These are phyloP conservation scores for Aurantiochytrium sp. DNA, from an alignment of 108 stramenopile genomes.

Conservation along the genomic window DNA sequence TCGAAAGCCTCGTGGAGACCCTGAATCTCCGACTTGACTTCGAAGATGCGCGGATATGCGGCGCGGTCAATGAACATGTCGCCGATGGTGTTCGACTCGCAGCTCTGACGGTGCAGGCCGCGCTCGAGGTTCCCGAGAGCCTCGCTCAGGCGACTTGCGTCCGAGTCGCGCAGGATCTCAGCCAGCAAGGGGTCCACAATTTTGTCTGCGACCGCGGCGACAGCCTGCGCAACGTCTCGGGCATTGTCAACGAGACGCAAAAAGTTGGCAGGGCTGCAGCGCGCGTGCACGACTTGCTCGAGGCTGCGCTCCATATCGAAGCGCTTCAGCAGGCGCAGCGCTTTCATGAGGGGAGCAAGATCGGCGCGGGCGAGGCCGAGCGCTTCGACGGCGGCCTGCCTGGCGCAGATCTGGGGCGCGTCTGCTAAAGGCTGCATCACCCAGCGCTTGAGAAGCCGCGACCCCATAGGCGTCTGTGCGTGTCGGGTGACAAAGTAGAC, in stretches of 20 bases:
- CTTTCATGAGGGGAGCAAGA: not conserved
- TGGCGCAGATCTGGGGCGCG: not conserved
- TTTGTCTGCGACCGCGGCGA: not conserved
- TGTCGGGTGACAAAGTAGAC: not conserved
- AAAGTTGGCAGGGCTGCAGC: not conserved
- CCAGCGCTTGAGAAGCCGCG: not conserved
- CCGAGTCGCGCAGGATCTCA: not conserved
- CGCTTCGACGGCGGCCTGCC: not conserved
- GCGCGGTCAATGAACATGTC: not conserved
- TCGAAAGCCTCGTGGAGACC: not conserved
- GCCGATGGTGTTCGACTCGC: not conserved
- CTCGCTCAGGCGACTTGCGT: not conserved
- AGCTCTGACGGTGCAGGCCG: not conserved
- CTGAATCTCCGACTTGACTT: not conserved
- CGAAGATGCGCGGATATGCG: not conserved
- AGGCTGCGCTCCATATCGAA: not conserved
- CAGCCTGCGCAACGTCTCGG: not conserved
- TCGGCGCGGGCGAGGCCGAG: not conserved
- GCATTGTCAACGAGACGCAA: not conserved
- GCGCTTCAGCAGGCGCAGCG: not conserved
- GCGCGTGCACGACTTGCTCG: not conserved
- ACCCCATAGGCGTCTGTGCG: not conserved
- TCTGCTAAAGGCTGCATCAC: not conserved
- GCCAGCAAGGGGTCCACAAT: not conserved
- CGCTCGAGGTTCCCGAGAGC: not conserved